Evolutionary conservation across 805 yeast genomes (phyloP), one percentile per base, ranked within the genome.

Genomic region (Geotrichum ghanense): DNA sequence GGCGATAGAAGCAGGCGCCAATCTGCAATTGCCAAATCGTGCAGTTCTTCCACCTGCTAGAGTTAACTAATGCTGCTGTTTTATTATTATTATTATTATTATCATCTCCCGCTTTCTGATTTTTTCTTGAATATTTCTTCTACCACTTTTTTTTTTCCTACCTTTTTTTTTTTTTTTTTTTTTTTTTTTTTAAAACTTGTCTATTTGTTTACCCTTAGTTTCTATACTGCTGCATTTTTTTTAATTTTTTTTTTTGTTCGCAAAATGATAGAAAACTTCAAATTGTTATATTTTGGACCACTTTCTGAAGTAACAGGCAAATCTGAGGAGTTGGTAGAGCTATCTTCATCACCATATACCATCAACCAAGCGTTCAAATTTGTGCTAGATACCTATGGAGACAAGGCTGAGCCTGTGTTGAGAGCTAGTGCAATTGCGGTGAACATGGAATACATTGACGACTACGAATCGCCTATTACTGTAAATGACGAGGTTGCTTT

Each of bases 241-340:
- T 17, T 27, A 31, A 3, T 19, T 19, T 22, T 9, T 16, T 37
- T 3, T 12, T 7, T 3, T 3, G 4, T 21, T 14, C 26, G 26
- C 23, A n/a, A 14, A 21, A 27, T 19, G 23, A 22, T n/a, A 23
- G 31, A 24, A 21, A 25, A 21, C 2, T 24, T 45, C 41, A 48
- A 43, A n/a, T 40, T 55, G 14, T 56, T 56, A 10, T 57, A 53
- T 40, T 57, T 57, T 42, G 61, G 61, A 20, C 60, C 60, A 2
- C 43, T 57, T 25, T 46, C 48, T 41, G 61, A 57, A 23, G 17
- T 51, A 10, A 47, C 47, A 12, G 52, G 50, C 14, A 43, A 39
- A 14, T 37, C 35, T 3, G 19, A 16, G 22, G 51, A 25, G 20
- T 14, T 22, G 3, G n/a, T 42, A n/a, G 17, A 31, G 16, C 19